Evolutionary conservation across 75 land plant species (phyloP).

Genomic region (Sequoia sempervirens): DNA sequence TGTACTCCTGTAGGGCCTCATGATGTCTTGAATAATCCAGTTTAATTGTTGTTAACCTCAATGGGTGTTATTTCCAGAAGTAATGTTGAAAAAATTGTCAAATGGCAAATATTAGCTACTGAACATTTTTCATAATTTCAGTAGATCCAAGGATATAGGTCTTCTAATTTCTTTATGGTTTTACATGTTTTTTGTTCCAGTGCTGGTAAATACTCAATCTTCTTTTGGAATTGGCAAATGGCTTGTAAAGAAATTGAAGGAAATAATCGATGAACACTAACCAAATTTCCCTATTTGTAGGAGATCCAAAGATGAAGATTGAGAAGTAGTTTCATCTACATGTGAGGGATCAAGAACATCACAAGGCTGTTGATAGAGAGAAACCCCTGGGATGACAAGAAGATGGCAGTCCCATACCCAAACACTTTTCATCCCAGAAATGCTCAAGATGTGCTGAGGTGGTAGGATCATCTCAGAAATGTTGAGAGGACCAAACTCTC

Average conservation of each 20-base stretch:
- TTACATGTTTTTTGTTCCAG: background rate
- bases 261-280: background rate
- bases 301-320: constrained; percentile 34
- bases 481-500: constrained; percentile 34
- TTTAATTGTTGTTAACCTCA: too few relatives aligned
- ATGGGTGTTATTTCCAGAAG: background rate
- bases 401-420: constrained; percentile 83
- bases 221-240: background rate
- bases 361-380: constrained; percentile 75
- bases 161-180: background rate
- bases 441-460: constrained; percentile 33
- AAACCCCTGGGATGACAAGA: constrained; percentile 67
- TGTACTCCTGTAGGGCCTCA: too few relatives aligned
- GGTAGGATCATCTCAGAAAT: constrained; percentile 47
- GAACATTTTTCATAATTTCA: background rate
- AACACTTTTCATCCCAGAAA: constrained; percentile 75
- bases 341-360: constrained; percentile 51
- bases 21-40: too few relatives aligned
- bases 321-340: constrained; percentile 59
- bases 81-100: background rate
- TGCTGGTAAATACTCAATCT: background rate
- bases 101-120: background rate
- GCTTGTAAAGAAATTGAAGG: background rate
- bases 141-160: background rate
- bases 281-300: constrained; percentile 3